Evolutionary conservation across 2,329 filamentous ascomycete species (phyloP), one percentile per base, ranked within the genome.

Genomic region (Sarocladium kiliense): DNA sequence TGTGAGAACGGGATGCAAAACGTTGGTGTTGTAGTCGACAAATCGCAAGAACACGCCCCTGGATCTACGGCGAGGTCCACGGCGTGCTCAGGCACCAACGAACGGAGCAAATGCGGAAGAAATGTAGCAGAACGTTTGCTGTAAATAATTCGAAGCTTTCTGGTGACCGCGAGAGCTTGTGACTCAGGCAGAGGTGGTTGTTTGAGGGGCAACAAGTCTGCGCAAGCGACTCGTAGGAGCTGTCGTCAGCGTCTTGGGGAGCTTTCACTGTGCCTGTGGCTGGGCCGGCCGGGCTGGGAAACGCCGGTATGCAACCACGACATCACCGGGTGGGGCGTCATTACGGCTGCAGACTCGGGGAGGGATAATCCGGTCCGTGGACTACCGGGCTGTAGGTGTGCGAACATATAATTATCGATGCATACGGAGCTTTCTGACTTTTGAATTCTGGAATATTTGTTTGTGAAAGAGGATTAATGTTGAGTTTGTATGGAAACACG

Each of bases 171-270:
- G 7, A 12, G 41, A 25, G 41, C 41, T 25, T 10, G 41, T n/a
- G 14, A 9, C 11, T 23, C 23, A 45, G 23, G 21, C 11, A 45
- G 44, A 49, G 10, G 26, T 32, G 23, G 26, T 36, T n/a, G 30
- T 34, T 34, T 16, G 27, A 36, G 27, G 30, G 47, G 27, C 26
- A 36, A 51, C 27, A 51, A 36, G 30, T 34, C 47, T 41, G 50
- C 50, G 50, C 50, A 53, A 53, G 50, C 50, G 50, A 53, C 50
- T 56, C 56, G 54, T 54, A 11, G 44, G 26, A 57, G 58, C 58
- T 56, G 56, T 59, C 58, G 58, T 59, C 58, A 59, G 58, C 58
- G 34, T 49, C 37, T 37, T 42, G 34, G 55, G 47, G 55, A 45
- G 47, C 30, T 47, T 42, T 30, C 42, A 5, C 47, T 47, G 55